Percentiles rank a stretch among this genome's conserved stretches.
Conservation (phyloP, 2,329 filamentous ascomycete genomes). For the Clonostachys solani region DNA sequence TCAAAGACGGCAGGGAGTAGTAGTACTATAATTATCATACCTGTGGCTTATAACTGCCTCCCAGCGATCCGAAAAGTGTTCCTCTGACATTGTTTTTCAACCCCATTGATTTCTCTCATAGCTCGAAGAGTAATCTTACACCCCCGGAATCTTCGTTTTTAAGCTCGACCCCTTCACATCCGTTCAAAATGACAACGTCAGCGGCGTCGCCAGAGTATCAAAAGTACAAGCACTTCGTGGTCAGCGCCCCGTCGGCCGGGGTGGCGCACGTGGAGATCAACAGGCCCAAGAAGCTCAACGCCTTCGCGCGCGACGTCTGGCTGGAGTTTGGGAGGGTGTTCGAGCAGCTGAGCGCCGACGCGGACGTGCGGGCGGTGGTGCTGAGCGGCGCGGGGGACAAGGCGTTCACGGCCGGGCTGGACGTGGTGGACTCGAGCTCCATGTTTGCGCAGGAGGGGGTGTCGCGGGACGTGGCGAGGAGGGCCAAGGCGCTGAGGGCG, state of each 20-base stretch:
- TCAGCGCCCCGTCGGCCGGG: slow-evolving; percentile 66
- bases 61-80: too few species aligned
- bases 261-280: slow-evolving; percentile 94
- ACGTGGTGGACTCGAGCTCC: slow-evolving; percentile 66
- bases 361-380: slow-evolving; percentile 71
- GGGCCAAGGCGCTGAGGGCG: slow-evolving; percentile 56
- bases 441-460: slow-evolving; percentile 27
- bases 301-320: slow-evolving; percentile 85
- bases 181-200: slow-evolving; percentile 10
- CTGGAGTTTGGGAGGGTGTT: slow-evolving; percentile 73
- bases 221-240: slow-evolving; percentile 63
- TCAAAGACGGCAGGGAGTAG: too few species aligned
- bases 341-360: slow-evolving; percentile 63
- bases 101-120: too few species aligned
- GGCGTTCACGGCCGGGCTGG: slow-evolving; percentile 83
- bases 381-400: slow-evolving; percentile 77
- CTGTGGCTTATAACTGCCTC: too few species aligned
- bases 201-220: slow-evolving; percentile 30
- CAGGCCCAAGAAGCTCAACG: slow-evolving; percentile 80
- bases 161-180: not conserved
- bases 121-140: too few species aligned
- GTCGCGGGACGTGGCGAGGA: slow-evolving; percentile 56
- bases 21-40: too few species aligned
- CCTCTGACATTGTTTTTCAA: too few species aligned
- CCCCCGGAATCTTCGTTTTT: too few species aligned